Percentiles rank a stretch among this genome's conserved stretches.
phyloP scores from a whole-genome alignment of 1,284 basidiomycete species.

The Psilocybe mexicana region DNA sequence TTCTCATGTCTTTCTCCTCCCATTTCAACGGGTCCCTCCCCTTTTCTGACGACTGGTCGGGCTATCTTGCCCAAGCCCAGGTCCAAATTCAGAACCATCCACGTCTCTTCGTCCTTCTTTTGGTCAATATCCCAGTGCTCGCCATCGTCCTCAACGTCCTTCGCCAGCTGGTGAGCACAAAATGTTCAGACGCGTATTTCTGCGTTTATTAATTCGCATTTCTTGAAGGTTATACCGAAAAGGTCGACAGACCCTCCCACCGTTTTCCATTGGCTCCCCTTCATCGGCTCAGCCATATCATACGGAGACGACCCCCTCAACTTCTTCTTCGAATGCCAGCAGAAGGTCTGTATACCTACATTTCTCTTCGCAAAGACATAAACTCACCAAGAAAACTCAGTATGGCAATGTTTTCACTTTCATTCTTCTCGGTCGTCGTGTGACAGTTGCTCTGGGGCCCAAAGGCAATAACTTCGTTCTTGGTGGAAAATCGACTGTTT shows the following conservation, averaged over 20 bases:
- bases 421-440: slow-evolving; percentile 82
- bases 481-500: slow-evolving; percentile 89
- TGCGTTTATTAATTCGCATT: neutral
- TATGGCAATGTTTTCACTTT: slow-evolving; percentile 92
- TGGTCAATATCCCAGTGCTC: slow-evolving; percentile 40
- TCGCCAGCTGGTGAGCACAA: slow-evolving; percentile 37
- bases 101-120: slow-evolving; percentile 34
- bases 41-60: slow-evolving; percentile 44
- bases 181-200: neutral
- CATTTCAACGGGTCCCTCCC: slow-evolving; percentile 39
- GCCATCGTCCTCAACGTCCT: slow-evolving; percentile 42
- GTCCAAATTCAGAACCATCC: slow-evolving; percentile 34
- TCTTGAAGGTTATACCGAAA: slow-evolving; percentile 47
- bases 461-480: slow-evolving; percentile 95
- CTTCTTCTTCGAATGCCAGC: slow-evolving; percentile 77
- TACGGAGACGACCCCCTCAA: slow-evolving; percentile 86
- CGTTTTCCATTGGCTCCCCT: slow-evolving; percentile 83
- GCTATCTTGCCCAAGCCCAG: slow-evolving; percentile 46
- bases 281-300: slow-evolving; percentile 73
- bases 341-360: slow-evolving; percentile 63
- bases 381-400: slow-evolving; percentile 33
- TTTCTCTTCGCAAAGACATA: neutral
- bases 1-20: slow-evolving; percentile 35
- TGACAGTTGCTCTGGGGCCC: slow-evolving; percentile 91
- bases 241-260: slow-evolving; percentile 68